Conservation (phyloP, 78 protist species). For the Planoprotostelium fungivorum region DNA sequence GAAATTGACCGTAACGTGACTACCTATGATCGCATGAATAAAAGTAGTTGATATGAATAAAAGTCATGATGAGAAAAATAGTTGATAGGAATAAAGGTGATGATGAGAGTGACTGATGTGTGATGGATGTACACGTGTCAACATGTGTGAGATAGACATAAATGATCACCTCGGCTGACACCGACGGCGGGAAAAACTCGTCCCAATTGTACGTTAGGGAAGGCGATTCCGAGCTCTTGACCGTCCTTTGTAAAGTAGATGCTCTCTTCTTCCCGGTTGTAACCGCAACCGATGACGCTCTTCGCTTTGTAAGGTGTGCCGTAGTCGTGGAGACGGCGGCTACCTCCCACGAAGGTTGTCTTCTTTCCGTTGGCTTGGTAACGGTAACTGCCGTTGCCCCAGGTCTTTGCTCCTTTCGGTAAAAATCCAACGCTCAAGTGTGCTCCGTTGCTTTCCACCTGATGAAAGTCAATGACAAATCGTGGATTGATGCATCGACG, state of each 20-base stretch:
- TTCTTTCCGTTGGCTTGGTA: constrained; percentile 9
- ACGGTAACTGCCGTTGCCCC: constrained; percentile 5
- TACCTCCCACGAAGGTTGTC: neutral
- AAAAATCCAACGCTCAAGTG: constrained; percentile 1
- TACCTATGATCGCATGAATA: no score
- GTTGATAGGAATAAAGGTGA: no score
- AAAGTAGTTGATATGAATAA: no score
- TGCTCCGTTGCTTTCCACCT: neutral
- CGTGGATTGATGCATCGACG: no score
- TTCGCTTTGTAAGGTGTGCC: neutral
- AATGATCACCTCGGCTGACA: neutral
- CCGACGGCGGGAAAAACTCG: neutral
- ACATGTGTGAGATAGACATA: neutral
- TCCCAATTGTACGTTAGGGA: neutral
- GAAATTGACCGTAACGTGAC: constrained; percentile 1
- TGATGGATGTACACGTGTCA: no score
- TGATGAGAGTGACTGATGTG: no score
- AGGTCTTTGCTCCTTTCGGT: neutral
- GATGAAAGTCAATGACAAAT: no score
- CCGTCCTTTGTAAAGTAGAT: constrained; percentile 12
- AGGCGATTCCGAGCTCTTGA: neutral
- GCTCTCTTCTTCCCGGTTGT: neutral
- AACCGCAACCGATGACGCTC: constrained; percentile 11
- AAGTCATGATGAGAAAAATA: no score
- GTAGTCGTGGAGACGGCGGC: neutral